These are phyloP conservation scores for Schwanniomyces pseudopolymorphus DNA, from an alignment of 805 yeast genomes.

Conservation along the genomic window DNA sequence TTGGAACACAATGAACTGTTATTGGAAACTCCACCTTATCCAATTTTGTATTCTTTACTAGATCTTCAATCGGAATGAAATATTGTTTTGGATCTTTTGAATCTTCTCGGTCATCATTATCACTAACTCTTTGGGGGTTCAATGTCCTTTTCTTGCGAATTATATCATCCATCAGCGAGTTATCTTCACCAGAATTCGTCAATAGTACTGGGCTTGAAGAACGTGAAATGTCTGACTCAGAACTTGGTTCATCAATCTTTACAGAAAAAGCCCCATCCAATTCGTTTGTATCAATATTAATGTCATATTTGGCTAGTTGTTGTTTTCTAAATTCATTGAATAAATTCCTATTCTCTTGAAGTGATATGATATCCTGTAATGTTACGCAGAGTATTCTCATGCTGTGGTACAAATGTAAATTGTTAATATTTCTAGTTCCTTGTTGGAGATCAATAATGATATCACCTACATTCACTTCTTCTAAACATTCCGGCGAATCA, in stretches of 20 bases:
- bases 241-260: conserved; percentile 5
- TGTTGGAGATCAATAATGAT: conserved; percentile 32
- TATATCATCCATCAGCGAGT: conserved; percentile 9
- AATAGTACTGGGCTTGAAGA: conserved; percentile 23
- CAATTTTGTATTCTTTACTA: conserved; percentile 14
- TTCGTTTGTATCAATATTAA: not conserved
- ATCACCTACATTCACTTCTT: conserved; percentile 33
- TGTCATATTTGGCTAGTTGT: conserved; percentile 19
- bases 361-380: conserved; percentile 30
- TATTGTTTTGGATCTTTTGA: conserved; percentile 7
- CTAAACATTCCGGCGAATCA: conserved; percentile 36
- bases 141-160: not conserved
- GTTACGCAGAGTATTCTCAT: conserved; percentile 27
- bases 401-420: conserved; percentile 35
- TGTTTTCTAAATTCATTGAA: conserved; percentile 22
- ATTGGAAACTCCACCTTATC: conserved; percentile 14
- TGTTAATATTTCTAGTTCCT: conserved; percentile 32
- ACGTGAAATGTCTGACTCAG: conserved; percentile 14
- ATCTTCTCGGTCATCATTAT: conserved; percentile 6
- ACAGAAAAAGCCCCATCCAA: not conserved
- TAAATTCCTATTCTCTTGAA: conserved; percentile 24
- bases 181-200: conserved; percentile 10
- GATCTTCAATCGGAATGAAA: conserved; percentile 22
- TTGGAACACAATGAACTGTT: conserved; percentile 8
- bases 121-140: not conserved